phyloP scores from a whole-genome alignment of 148 eudicot genomes.

The Amaranthus hypochondriacus region DNA sequence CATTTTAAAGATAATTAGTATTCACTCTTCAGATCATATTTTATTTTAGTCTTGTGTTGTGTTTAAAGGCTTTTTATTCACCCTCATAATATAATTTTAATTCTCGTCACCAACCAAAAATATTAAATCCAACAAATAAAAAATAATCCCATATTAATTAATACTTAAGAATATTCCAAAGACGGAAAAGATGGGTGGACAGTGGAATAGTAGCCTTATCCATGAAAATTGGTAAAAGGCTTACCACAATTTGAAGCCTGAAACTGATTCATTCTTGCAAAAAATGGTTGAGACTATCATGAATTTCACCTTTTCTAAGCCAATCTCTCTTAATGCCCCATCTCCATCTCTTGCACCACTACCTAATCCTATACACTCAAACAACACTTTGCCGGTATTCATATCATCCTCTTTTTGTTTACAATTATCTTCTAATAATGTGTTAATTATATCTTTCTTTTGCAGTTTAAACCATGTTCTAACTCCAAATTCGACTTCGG shows the following conservation, averaged over 20 bases:
- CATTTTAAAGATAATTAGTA: too few relatives aligned
- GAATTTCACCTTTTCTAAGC: constrained; percentile 44
- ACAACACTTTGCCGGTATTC: constrained; percentile 26
- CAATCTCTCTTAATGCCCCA: constrained; percentile 27
- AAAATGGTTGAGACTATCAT: constrained; percentile 44
- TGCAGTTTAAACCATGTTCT: constrained; percentile 52
- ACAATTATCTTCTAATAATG: neutral
- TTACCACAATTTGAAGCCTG: neutral
- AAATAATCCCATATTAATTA: too few relatives aligned
- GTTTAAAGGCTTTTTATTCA: too few relatives aligned
- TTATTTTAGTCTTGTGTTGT: too few relatives aligned
- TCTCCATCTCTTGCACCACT: constrained; percentile 22
- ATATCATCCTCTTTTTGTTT: neutral
- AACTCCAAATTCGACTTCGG: constrained; percentile 37
- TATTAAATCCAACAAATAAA: too few relatives aligned
- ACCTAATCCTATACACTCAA: constrained; percentile 12
- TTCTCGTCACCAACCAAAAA: too few relatives aligned
- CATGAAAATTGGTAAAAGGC: neutral
- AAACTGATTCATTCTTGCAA: neutral
- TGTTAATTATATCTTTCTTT: neutral
- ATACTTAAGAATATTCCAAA: neutral
- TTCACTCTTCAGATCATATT: too few relatives aligned
- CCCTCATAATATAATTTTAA: too few relatives aligned
- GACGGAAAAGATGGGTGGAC: constrained; percentile 13
- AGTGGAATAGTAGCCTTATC: constrained; percentile 32